Evolutionary conservation across 306 rosid species (phyloP), one percentile per base, ranked within the genome.

Genomic region (Pyrus communis): DNA sequence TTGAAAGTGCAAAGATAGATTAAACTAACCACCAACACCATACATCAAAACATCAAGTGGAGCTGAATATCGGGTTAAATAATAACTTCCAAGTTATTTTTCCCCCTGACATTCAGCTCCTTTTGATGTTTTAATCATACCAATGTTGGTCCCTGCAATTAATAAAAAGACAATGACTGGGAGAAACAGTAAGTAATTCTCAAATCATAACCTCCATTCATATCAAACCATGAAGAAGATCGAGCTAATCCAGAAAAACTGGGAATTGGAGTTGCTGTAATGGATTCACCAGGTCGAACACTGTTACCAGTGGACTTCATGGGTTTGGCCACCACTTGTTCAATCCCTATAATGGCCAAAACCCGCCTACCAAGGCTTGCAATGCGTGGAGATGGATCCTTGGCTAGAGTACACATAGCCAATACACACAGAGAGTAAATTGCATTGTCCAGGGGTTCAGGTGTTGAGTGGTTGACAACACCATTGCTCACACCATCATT

Each of bases 361-460:
- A 92, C 93, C 67, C 91, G 90, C 12, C 93, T 87, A 86, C 99
- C 99, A 83, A 96, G 93, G 69, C 74, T 86, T 27, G 98, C 97
- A 86, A 96, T 85, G 68, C 96, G 96, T 21, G 96, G 93, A 77
- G 98, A 96, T 76, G 99, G 98, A 84, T 96, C 99, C 86, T 96
- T 96, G 21, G 98, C 99, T 83, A 96, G 84, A 57, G 91, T 78
- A 70, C 88, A 92, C 97, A 96, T 92, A 75, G 98, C 90, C 81
- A 87, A 80, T 73, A 96, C 97, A 86, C 98, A 92, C 70, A 84
- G 88, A 11, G 96, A 88, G 88, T 92, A 92, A 85, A 92, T 74
- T 1, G 87, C 82, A 82, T 80, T 89, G 82, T 91, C 96, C 83
- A 91, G 68, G 49, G 98, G 92, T 83, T 81, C 86, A 23, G 87